These are phyloP conservation scores for Lactuca saligna DNA, from an alignment of 129 eudicot species.

Conservation along the genomic window DNA sequence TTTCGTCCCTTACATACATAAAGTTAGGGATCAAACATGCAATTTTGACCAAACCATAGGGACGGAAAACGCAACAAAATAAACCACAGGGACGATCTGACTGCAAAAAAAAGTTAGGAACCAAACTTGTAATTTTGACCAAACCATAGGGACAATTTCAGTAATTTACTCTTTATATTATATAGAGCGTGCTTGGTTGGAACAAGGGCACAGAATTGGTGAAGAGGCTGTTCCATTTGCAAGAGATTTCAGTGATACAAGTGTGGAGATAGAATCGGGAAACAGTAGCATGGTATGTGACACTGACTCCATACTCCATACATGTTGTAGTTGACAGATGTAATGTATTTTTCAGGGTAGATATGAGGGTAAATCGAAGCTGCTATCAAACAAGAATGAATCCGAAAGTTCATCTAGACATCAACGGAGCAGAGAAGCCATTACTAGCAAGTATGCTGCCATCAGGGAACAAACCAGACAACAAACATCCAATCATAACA, in stretches of 20 bases:
- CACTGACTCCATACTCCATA: too few relatives aligned
- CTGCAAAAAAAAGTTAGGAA: too few relatives aligned
- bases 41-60: too few relatives aligned
- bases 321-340: too few relatives aligned
- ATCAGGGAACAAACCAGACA: slow-evolving; percentile 58
- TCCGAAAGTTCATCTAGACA: slow-evolving; percentile 53
- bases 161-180: background rate
- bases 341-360: slow-evolving; percentile 35
- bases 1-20: too few relatives aligned
- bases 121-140: too few relatives aligned
- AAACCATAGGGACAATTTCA: too few relatives aligned
- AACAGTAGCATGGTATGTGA: slow-evolving; percentile 35
- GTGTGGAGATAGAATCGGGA: slow-evolving; percentile 60
- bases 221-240: slow-evolving; percentile 79
- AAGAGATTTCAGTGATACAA: slow-evolving; percentile 51
- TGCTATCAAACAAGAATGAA: slow-evolving; percentile 21
- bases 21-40: too few relatives aligned
- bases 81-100: too few relatives aligned
- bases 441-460: slow-evolving; percentile 82
- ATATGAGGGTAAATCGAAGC: slow-evolving; percentile 44
- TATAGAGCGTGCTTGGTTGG: slow-evolving; percentile 81
- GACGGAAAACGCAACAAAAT: too few relatives aligned
- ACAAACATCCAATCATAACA: slow-evolving; percentile 22
- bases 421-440: slow-evolving; percentile 61
- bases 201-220: slow-evolving; percentile 92